Evolutionary conservation across 257 asterid genomes (phyloP).

Genomic region (Knoxia roxburghii): DNA sequence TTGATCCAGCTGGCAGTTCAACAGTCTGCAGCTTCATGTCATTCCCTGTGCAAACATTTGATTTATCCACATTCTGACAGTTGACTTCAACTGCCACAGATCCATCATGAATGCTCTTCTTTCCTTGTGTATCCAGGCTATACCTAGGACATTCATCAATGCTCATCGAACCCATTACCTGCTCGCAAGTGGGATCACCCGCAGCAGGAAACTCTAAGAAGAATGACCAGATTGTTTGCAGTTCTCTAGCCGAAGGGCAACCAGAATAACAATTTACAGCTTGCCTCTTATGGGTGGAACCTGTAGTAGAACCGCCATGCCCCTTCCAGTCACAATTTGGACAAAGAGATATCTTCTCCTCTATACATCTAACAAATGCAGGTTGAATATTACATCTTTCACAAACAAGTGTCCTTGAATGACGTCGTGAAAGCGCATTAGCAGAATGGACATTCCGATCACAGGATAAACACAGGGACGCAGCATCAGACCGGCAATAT

Average conservation of each 20-base stretch:
- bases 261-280: conserved; percentile 67
- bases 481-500: conserved; percentile 80
- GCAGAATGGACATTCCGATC: conserved; percentile 90
- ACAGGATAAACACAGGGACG: conserved; percentile 80
- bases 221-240: conserved; percentile 69
- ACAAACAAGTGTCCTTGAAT: conserved; percentile 73
- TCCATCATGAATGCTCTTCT: conserved; percentile 25
- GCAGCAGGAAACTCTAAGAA: conserved; percentile 42
- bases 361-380: conserved; percentile 59
- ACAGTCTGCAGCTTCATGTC: conserved; percentile 26
- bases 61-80: conserved; percentile 28
- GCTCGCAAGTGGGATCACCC: conserved; percentile 45
- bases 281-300: conserved; percentile 53
- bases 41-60: conserved; percentile 33
- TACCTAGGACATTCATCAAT: conserved; percentile 31
- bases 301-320: conserved; percentile 38
- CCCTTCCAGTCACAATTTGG: conserved; percentile 76
- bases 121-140: conserved; percentile 28
- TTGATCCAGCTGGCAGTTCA: conserved; percentile 34
- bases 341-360: conserved; percentile 69
- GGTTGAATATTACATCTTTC: conserved; percentile 78
- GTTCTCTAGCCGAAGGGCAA: conserved; percentile 84
- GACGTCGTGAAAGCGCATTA: conserved; percentile 78
- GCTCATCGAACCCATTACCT: conserved; percentile 53
- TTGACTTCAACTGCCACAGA: conserved; percentile 22